Base-by-base conservation (phyloP, 2,329 filamentous ascomycete species). In the Colletotrichum sp. region DNA sequence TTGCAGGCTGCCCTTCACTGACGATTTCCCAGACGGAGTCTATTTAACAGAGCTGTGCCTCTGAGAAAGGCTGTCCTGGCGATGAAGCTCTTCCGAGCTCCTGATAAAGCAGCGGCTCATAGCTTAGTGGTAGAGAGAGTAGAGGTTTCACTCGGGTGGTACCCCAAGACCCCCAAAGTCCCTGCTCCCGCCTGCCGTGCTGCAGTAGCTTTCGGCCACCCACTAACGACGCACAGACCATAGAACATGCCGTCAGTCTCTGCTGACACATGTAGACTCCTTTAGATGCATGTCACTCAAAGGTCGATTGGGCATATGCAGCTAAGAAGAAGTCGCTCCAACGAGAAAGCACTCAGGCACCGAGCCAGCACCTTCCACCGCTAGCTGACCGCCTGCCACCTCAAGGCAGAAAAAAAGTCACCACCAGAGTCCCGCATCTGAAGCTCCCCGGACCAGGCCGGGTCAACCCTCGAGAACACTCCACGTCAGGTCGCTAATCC, bases 401-500 rank as follows among this genome's bases (percentile, higher is more conserved):
- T 74, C 66, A 8, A 76, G 74, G 74, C 74, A 76, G 74, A 76
- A 76, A 76, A 74, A 76, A 76, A 76, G 72, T 71, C 72, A 76
- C 74, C 71, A 76, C 61, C 66, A 70, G 21, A 76, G 74, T 76
- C 74, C 74, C 74, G 74, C 74, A 76, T 68, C 73, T 76, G 74
- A 76, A 74, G 70, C 65, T 74, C 74, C 71, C 63, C 34, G 32
- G 70, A 71, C 70, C 71, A 76, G 71, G 74, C 70, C 71, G 74
- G 71, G 74, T 69, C 48, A 69, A 76, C 65, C 30, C 74, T 76
- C 74, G 74, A 74, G 65, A 76, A 74, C 71, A 76, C 70, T 76
- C 74, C 71, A 76, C 74, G 74, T 32, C 71, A 58, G 74, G 74
- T 76, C 70, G 74, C 74, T 69, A 74, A 76, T 74, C 65, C 71